Conservation (phyloP, 2,329 filamentous ascomycete species). For the Cladobotryum protrusum region DNA sequence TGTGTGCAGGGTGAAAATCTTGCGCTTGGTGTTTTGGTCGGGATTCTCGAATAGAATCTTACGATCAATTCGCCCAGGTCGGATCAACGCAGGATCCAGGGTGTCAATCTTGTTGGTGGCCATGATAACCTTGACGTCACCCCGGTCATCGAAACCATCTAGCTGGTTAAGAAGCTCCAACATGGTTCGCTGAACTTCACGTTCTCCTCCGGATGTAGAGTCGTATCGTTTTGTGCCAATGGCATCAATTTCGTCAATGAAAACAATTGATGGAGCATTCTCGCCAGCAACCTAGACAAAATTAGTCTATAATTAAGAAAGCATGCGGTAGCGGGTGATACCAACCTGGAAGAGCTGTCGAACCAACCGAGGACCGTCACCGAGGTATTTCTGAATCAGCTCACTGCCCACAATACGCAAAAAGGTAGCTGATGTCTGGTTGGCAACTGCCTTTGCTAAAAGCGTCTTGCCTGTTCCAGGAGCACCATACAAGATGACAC, state of each 20-base stretch:
- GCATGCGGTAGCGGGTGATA: background rate
- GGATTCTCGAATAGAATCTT: constrained; percentile 77
- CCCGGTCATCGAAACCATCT: constrained; percentile 96
- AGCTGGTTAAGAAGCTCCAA: constrained; percentile 96
- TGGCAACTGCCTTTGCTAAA: constrained; percentile 93
- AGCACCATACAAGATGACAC: constrained; percentile 96
- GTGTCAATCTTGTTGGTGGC: constrained; percentile 99
- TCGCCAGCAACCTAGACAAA: constrained; percentile 73
- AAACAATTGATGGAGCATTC: constrained; percentile 93
- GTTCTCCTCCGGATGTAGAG: constrained; percentile 91
- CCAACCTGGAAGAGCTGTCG: constrained; percentile 86
- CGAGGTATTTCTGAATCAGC: constrained; percentile 96
- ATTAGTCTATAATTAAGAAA: background rate
- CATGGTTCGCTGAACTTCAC: constrained; percentile 98
- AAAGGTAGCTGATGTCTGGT: constrained; percentile 98
- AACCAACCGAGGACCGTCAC: constrained; percentile 89
- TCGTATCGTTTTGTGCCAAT: constrained; percentile 99
- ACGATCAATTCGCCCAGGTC: constrained; percentile 94
- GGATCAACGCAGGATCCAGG: constrained; percentile 89
- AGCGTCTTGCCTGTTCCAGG: constrained; percentile 96
- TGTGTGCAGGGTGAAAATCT: constrained; percentile 97
- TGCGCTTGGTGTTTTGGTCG: constrained; percentile 84
- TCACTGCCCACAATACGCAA: constrained; percentile 94
- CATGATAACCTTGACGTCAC: constrained; percentile 99
- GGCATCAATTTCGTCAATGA: constrained; percentile 98